These are phyloP conservation scores for Talaromyces sp. DNA, from an alignment of 2,329 filamentous ascomycete genomes.

Conservation along the genomic window DNA sequence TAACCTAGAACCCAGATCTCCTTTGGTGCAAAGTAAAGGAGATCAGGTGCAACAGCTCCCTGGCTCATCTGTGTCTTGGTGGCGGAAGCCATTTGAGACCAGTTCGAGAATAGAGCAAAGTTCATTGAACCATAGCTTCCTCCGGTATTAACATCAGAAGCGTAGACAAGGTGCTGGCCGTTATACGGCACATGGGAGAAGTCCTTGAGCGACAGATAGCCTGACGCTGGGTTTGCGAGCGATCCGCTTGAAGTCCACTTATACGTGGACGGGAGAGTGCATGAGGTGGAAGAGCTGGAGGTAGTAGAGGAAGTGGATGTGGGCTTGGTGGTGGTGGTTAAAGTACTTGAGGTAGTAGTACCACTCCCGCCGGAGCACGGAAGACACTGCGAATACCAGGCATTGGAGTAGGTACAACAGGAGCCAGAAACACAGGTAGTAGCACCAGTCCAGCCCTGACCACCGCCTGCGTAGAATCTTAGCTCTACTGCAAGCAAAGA, in stretches of 20 bases:
- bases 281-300: slow-evolving; percentile 28
- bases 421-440: slow-evolving; percentile 1
- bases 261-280: slow-evolving; percentile 55
- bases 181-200: slow-evolving; percentile 58
- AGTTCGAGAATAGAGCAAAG: slow-evolving; percentile 56
- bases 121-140: slow-evolving; percentile 56
- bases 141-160: slow-evolving; percentile 45
- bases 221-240: slow-evolving; percentile 52
- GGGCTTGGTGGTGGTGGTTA: background rate
- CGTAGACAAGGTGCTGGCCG: slow-evolving; percentile 61
- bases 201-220: slow-evolving; percentile 61
- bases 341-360: background rate
- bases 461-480: background rate
- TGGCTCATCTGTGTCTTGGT: slow-evolving; percentile 52
- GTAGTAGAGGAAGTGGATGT: background rate
- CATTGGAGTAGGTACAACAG: slow-evolving; percentile 4
- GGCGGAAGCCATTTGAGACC: slow-evolving; percentile 50
- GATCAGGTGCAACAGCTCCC: slow-evolving; percentile 55
- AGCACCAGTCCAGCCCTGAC: background rate
- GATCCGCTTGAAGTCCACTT: slow-evolving; percentile 53
- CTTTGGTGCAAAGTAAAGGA: slow-evolving; percentile 63
- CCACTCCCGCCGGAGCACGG: background rate
- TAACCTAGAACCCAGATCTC: slow-evolving; percentile 63
- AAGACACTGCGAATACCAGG: slow-evolving; percentile 6
- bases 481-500: background rate